A percentile compares a stretch with the other conserved stretches of the same genome.
Conservation (phyloP, 805 yeast species). For the Sungouiella blattae region DNA sequence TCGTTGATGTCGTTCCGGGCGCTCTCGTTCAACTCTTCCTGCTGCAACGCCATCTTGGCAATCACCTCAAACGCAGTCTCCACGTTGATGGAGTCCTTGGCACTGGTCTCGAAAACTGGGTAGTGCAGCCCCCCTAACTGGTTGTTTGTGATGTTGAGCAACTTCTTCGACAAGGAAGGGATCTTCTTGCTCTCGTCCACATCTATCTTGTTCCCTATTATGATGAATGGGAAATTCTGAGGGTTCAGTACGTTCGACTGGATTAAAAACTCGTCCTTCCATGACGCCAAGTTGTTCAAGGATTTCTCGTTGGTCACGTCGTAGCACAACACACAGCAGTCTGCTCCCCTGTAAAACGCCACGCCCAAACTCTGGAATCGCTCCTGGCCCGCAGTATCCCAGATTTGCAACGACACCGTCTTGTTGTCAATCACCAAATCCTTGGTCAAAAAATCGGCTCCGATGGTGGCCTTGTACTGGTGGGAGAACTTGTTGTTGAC, state of each 20-base stretch:
- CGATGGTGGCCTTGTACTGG: slow-evolving; percentile 96
- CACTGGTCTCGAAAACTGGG: slow-evolving; percentile 96
- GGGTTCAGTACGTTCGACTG: slow-evolving; percentile 94
- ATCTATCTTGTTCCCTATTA: slow-evolving; percentile 92
- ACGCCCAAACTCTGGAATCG: slow-evolving; percentile 95
- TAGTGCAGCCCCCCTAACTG: slow-evolving; percentile 59
- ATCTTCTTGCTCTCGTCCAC: slow-evolving; percentile 86
- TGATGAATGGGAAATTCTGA: slow-evolving; percentile 92
- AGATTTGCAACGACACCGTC: slow-evolving; percentile 76
- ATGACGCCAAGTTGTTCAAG: slow-evolving; percentile 79
- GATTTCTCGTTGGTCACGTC: slow-evolving; percentile 95
- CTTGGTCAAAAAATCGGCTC: slow-evolving; percentile 94
- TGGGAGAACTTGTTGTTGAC: slow-evolving; percentile 92
- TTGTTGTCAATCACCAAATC: slow-evolving; percentile 84
- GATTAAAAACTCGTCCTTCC: slow-evolving; percentile 94
- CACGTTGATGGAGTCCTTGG: slow-evolving; percentile 92
- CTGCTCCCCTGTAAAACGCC: slow-evolving; percentile 96
- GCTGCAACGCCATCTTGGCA: slow-evolving; percentile 93
- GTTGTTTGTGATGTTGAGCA: slow-evolving; percentile 42
- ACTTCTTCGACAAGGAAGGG: slow-evolving; percentile 52
- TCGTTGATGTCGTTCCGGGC: slow-evolving; percentile 55
- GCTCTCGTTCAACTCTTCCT: slow-evolving; percentile 87
- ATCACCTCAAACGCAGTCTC: slow-evolving; percentile 95
- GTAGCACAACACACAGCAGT: slow-evolving; percentile 93
- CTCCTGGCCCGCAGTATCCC: slow-evolving; percentile 51